These are phyloP conservation scores for Diutina siamensis DNA, from an alignment of 1,139 yeast species.

Conservation along the genomic window DNA sequence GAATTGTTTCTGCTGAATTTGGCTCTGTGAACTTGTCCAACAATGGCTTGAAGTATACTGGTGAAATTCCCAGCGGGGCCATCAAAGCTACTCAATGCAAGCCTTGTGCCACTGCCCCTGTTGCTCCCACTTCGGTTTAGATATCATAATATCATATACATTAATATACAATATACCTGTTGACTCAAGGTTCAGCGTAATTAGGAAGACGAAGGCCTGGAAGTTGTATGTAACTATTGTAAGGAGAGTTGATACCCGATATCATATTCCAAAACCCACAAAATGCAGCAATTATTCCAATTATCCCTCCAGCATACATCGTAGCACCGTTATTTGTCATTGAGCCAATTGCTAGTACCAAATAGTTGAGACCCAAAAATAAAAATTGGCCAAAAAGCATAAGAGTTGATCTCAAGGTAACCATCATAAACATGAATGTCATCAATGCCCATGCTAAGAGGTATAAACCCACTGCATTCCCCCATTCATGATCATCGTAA, in stretches of 20 bases:
- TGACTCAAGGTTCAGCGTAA: too few species aligned
- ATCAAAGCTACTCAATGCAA: not conserved
- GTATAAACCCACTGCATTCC: not conserved
- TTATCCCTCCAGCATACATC: not conserved
- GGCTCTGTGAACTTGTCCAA: conserved; percentile 11
- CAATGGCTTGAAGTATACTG: conserved; percentile 14
- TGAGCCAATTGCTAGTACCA: not conserved
- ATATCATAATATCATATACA: too few species aligned
- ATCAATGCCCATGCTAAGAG: not conserved
- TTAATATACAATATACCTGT: too few species aligned
- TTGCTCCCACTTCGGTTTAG: not conserved
- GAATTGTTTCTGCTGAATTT: conserved; percentile 11
- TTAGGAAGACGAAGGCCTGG: not conserved
- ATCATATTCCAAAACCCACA: not conserved
- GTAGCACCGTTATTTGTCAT: not conserved
- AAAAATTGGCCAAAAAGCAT: not conserved
- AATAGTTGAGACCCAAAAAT: conserved; percentile 1
- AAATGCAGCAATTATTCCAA: not conserved
- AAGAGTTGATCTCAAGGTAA: not conserved
- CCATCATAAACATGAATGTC: conserved; percentile 3
- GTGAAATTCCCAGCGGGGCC: conserved; percentile 8
- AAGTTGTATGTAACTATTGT: not conserved
- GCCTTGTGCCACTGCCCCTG: not conserved
- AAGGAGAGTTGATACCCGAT: not conserved
- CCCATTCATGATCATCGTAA: not conserved